Percentiles rank a stretch among this genome's conserved stretches.
phyloP scores from a whole-genome alignment of 495 filamentous ascomycete genomes.

The Copromyces sp. region DNA sequence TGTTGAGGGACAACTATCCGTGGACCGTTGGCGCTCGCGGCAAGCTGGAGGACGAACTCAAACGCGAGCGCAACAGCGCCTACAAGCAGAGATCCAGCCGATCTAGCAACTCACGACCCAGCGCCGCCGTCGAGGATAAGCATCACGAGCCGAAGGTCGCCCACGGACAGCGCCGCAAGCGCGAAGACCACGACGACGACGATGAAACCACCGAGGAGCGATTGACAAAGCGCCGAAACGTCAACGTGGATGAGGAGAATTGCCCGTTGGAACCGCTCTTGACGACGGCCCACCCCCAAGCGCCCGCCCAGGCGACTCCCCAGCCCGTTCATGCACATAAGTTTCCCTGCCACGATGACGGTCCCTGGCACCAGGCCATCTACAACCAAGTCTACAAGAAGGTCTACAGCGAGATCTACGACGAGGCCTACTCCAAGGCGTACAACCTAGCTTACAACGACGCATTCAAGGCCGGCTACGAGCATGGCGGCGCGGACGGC shows the following conservation, averaged over 20 bases:
- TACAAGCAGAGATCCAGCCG: background rate
- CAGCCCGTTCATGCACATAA: background rate
- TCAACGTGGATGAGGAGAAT: background rate
- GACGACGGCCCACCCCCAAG: too few species aligned
- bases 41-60: background rate
- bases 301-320: too few species aligned
- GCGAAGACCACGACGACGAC: background rate
- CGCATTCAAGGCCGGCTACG: background rate
- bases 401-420: background rate
- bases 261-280: background rate
- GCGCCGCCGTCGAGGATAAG: background rate
- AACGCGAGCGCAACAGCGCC: background rate
- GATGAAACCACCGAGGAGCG: background rate
- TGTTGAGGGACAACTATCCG: background rate
- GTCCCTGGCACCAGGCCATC: background rate
- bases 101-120: background rate
- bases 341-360: background rate
- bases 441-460: background rate
- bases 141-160: background rate
- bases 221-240: background rate
- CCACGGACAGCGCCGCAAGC: background rate
- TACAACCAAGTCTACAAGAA: background rate
- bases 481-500: background rate
- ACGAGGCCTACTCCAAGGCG: background rate
- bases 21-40: background rate